Base-by-base conservation (phyloP, 2,329 filamentous ascomycete species). In the Dothiorella sarmentorum region DNA sequence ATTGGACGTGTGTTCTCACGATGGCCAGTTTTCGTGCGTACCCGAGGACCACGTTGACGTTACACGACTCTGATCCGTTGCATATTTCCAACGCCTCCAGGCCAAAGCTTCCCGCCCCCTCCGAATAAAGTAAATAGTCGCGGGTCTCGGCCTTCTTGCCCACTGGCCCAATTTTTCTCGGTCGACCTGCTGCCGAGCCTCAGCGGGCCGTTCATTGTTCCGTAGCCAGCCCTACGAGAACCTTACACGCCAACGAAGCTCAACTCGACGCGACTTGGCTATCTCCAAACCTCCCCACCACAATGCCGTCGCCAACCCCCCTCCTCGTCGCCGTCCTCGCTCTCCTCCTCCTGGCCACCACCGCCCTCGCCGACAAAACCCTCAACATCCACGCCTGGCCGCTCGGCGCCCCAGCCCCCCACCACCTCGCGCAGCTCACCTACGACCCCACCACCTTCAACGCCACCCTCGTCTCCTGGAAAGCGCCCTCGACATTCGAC, bases 311-410 rank as follows among this genome's bases (percentile, higher is more conserved):
- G 60, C 61, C 68, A 55, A 66, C 65, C 38, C 66, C 20, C 20
- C 29, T 26, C 31, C 17, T 40, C 18, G n/a, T 24, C 40, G 31
- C 26, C 58, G 45, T 58, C 29, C 55, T 73, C 20, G 58, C 73
- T 20, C 61, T 76, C 60, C 69, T 73, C 51, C 66, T 74, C n/a
- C 58, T 72, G 53, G 70, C 75, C 87, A 67, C 75, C 17, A 55
- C 73, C 56, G 70, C 75, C 87, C 61, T 72, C 64, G 69, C 75
- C 33, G 60, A 67, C 53, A 62, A 62, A 11, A 62, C 67, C 35
- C 61, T 72, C 62, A 67, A 69, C 61, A 62, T 75, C 64, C 68
- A 68, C 64, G 69, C 68, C 56, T 73, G 71, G 70, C 71, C 72
- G 6, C 57, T 70, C 29, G 66, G 68, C 55, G 66, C 65, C n/a